Base-by-base conservation (phyloP, 2,329 filamentous ascomycete species). In the Penicillium sp. region DNA sequence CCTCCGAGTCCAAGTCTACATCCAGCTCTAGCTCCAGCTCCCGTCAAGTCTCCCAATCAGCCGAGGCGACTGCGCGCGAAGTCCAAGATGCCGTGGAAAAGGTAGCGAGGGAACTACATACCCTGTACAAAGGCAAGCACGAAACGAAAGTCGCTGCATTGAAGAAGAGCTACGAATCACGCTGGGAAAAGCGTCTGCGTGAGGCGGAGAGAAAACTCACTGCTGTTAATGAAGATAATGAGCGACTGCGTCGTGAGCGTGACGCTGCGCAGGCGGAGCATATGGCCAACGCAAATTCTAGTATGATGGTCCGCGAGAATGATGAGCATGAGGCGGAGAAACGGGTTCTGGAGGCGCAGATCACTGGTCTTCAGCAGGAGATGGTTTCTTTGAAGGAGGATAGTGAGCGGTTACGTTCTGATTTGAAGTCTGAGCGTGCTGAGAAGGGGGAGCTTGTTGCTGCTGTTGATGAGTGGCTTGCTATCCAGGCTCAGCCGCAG, bases 71-170 rank as follows among this genome's bases (percentile, higher is more conserved):
- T 29, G 79, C 76, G 37, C 74, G 78, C 34, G 91, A 96, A 60
- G 89, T 96, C 46, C 92, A 97, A 68, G 81, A 90, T 40, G 89
- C 89, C 1, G 89, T 93, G 19, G 91, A 96, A 74, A 91, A 92
- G 62, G 92, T 97, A 36, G 92, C 93, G n/a, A 85, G 91, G 26
- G 94, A 99, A 70, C 82, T 99, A 36, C 94, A 99, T 71, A 83
- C 88, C 0, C 82, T 96, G 10, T 99, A 99, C 83, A 97, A 97
- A 78, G 87, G 89, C 70, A 99, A 99, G 77, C 94, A 99, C 72
- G 93, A 97, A 78, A 91, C 88, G 59, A 99, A 99, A 79, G 93
- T 97, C 40, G 85, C 90, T 1, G 93, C 92, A 3, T 81, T 99
- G 61, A 97, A 87, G 71, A 85, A 87, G 65, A 85, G 82, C 67